Evolutionary conservation across 1,139 yeast genomes (phyloP).

Genomic region (Zhuliangozyma parablackwelliae): DNA sequence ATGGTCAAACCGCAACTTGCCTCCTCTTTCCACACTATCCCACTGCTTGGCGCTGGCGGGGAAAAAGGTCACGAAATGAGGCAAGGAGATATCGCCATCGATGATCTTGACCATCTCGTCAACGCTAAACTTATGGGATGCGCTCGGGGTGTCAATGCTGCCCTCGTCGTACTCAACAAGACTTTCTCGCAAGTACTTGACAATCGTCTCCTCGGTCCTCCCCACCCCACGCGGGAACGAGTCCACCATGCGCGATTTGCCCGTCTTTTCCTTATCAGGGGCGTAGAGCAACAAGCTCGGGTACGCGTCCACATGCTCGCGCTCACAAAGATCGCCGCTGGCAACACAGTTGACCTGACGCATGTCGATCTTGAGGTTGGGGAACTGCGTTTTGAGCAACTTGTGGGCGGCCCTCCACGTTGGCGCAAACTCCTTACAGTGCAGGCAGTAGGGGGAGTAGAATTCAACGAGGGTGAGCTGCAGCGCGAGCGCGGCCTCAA

Average conservation of each 20-base stretch:
- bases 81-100: slow-evolving; percentile 45
- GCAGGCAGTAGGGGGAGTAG: slow-evolving; percentile 67
- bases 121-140: slow-evolving; percentile 26
- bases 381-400: slow-evolving; percentile 31
- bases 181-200: slow-evolving; percentile 49
- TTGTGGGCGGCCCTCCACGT: slow-evolving; percentile 57
- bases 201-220: slow-evolving; percentile 46
- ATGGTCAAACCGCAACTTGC: slow-evolving; percentile 29
- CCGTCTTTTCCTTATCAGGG: slow-evolving; percentile 36
- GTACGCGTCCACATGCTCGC: slow-evolving; percentile 52
- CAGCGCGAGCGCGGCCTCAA: slow-evolving; percentile 39
- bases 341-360: slow-evolving; percentile 70
- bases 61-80: slow-evolving; percentile 60
- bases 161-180: slow-evolving; percentile 44
- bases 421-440: slow-evolving; percentile 64
- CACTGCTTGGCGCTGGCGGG: slow-evolving; percentile 48
- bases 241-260: slow-evolving; percentile 35
- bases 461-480: slow-evolving; percentile 61
- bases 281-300: slow-evolving; percentile 63
- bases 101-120: slow-evolving; percentile 36
- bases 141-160: slow-evolving; percentile 32
- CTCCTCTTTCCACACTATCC: slow-evolving; percentile 31
- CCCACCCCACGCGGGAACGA: slow-evolving; percentile 44
- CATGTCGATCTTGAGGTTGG: slow-evolving; percentile 46
- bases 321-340: slow-evolving; percentile 65